A percentile compares a stretch with the other conserved stretches of the same genome.
phyloP scores from a whole-genome alignment of 139 green algal genomes.

The Picochlorum sp. region DNA sequence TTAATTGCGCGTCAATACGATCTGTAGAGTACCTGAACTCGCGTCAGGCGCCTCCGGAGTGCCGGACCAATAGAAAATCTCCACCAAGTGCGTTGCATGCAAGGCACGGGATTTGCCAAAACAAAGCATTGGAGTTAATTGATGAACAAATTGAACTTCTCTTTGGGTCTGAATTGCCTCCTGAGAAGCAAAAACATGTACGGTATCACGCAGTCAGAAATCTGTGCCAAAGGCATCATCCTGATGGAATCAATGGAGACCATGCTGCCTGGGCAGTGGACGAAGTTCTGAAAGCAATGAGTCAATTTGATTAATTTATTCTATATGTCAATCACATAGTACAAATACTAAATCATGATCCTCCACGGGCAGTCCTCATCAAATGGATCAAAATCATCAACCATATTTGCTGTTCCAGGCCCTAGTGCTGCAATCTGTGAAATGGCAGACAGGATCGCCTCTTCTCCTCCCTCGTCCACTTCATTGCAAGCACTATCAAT shows the following conservation, averaged over 20 bases:
- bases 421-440: constrained; percentile 3
- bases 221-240: too few species aligned
- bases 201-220: too few species aligned
- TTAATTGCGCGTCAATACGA: not conserved
- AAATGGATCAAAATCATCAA: not conserved
- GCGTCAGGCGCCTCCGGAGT: not conserved
- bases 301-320: not conserved
- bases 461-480: not conserved
- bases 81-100: too few species aligned
- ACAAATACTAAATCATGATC: not conserved
- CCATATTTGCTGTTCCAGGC: not conserved
- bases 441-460: constrained; percentile 11
- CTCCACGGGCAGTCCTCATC: too few species aligned
- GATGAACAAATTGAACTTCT: too few species aligned
- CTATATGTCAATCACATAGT: not conserved
- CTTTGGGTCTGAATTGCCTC: too few species aligned
- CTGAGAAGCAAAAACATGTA: too few species aligned
- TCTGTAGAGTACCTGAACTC: not conserved
- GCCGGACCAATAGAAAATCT: too few species aligned
- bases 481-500: not conserved
- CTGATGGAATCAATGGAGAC: too few species aligned
- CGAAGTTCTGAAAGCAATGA: not conserved
- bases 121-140: too few species aligned
- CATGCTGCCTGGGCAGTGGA: too few species aligned
- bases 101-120: too few species aligned